Percentiles rank a stretch among this genome's conserved stretches.
phyloP scores from a whole-genome alignment of 306 rosid species.

The Glycine latifolia region DNA sequence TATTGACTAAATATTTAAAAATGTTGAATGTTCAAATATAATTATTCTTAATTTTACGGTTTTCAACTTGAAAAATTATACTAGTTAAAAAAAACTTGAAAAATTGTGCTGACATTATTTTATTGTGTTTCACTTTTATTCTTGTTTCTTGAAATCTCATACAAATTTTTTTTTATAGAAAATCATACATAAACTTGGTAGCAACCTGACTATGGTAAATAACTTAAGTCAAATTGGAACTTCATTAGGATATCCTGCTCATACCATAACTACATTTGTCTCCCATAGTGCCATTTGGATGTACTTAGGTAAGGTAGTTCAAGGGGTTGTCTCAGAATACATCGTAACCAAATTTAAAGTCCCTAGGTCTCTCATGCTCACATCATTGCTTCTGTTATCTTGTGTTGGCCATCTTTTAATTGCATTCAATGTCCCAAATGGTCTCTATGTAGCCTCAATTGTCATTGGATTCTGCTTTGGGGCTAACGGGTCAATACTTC shows the following conservation, averaged over 20 bases:
- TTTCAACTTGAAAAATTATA: too few species aligned
- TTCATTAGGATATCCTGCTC: constrained; percentile 55
- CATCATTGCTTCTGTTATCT: constrained; percentile 52
- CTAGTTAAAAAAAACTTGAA: too few species aligned
- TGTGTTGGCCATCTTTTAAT: constrained; percentile 62
- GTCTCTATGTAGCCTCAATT: constrained; percentile 66
- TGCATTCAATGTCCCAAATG: constrained; percentile 57
- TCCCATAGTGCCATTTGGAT: constrained; percentile 65
- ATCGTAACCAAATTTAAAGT: constrained; percentile 46
- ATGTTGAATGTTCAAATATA: too few species aligned
- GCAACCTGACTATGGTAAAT: constrained; percentile 58
- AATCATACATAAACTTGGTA: constrained; percentile 41
- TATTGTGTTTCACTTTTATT: too few species aligned
- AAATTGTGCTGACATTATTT: too few species aligned
- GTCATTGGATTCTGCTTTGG: constrained; percentile 79
- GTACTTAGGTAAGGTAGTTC: constrained; percentile 54
- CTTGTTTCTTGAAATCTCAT: too few species aligned
- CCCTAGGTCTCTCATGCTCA: constrained; percentile 62
- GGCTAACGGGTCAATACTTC: constrained; percentile 65
- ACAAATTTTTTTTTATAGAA: too few species aligned
- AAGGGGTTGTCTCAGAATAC: constrained; percentile 57
- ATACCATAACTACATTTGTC: constrained; percentile 57
- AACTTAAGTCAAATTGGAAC: constrained; percentile 68
- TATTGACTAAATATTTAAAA: too few species aligned
- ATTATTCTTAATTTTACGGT: too few species aligned